Conservation (phyloP, 164 flowering plant species). For the Magnolia kwangsiensis region DNA sequence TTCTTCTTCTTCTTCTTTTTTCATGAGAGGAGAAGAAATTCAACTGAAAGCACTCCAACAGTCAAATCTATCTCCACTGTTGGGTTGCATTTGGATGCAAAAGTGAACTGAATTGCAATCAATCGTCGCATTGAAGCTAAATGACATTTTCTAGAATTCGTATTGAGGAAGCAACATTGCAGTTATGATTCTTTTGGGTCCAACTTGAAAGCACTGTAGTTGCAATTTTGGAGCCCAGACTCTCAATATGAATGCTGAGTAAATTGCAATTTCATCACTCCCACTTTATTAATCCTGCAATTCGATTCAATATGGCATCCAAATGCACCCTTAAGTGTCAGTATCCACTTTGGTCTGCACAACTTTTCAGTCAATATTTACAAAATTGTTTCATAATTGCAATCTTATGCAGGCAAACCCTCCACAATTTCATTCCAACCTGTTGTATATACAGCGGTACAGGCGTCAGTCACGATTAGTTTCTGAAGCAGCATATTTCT, state of each 20-base stretch:
- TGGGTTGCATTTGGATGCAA: not conserved
- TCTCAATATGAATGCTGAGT: not conserved
- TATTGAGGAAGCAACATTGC: no score
- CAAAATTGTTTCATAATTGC: conserved; percentile 1
- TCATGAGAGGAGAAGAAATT: no score
- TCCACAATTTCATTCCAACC: conserved; percentile 90
- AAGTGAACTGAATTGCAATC: not conserved
- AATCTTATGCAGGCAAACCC: conserved; percentile 77
- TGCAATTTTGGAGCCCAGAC: no score
- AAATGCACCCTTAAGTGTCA: not conserved
- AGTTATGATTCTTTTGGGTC: not conserved
- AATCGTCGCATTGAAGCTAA: no score
- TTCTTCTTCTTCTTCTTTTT: no score
- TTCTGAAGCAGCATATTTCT: conserved; percentile 82
- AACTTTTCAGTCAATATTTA: not conserved
- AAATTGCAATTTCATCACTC: not conserved
- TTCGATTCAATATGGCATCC: not conserved
- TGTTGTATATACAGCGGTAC: conserved; percentile 82
- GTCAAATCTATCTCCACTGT: not conserved
- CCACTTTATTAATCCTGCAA: not conserved
- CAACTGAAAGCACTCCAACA: not conserved
- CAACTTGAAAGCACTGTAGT: not conserved
- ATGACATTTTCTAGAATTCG: no score
- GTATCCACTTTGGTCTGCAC: not conserved
- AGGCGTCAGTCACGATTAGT: conserved; percentile 78